Evolutionary conservation across 345 rosid genomes (phyloP).

Genomic region (Eucalyptus sideroxylon): DNA sequence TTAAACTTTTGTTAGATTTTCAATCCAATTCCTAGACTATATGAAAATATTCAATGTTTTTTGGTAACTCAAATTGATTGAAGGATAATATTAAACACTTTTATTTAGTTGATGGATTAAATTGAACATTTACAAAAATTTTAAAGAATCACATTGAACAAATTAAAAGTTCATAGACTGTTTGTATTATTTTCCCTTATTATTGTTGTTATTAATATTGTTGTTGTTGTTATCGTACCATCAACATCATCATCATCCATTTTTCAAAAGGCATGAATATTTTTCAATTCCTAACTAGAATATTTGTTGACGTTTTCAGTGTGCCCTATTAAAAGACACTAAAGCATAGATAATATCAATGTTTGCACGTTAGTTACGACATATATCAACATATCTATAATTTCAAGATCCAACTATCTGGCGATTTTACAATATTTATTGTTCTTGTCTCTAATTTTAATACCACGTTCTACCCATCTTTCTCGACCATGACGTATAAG

Average conservation of each 20-base stretch:
- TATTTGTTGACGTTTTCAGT: background rate
- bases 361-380: background rate
- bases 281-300: background rate
- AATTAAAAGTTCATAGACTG: fast-evolving
- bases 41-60: background rate
- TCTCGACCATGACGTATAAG: background rate
- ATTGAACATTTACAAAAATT: background rate
- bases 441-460: background rate
- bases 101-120: background rate
- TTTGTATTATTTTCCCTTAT: background rate
- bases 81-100: background rate
- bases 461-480: background rate
- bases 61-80: background rate
- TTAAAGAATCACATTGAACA: fast-evolving
- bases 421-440: background rate
- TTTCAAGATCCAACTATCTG: background rate
- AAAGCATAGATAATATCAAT: background rate
- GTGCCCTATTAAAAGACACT: background rate
- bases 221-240: too few species aligned
- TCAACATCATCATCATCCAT: background rate
- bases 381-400: background rate
- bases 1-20: background rate
- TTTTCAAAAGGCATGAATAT: background rate
- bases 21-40: background rate
- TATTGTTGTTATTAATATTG: background rate